phyloP scores from a whole-genome alignment of 2,329 filamentous ascomycete species.

The Cephalotrichum gorgonifer region DNA sequence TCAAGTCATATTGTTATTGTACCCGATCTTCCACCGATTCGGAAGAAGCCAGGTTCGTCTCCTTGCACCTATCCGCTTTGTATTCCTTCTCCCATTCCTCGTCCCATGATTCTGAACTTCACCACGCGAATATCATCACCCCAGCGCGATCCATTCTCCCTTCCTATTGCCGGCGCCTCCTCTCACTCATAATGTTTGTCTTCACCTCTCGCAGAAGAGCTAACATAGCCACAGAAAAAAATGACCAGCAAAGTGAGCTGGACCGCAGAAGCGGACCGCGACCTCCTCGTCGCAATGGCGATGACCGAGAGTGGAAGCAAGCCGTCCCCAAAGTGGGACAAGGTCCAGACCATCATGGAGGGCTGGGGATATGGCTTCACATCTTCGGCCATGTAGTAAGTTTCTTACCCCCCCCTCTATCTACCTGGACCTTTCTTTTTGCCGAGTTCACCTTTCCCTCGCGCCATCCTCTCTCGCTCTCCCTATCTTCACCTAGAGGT shows the following conservation, averaged over 20 bases:
- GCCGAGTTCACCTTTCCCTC: slow-evolving; percentile 2
- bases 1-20: too few relatives aligned
- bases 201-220: neutral
- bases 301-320: slow-evolving; percentile 18
- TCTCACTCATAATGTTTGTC: neutral
- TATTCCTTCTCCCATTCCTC: neutral
- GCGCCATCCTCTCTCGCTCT: slow-evolving; percentile 5
- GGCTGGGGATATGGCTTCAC: slow-evolving; percentile 23
- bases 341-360: slow-evolving; percentile 25
- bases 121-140: too few relatives aligned
- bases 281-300: slow-evolving; percentile 17
- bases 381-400: slow-evolving; percentile 26
- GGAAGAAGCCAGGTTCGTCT: too few relatives aligned
- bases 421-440: slow-evolving; percentile 5
- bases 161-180: neutral
- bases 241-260: neutral
- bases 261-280: neutral
- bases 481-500: neutral
- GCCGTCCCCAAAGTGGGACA: slow-evolving; percentile 19
- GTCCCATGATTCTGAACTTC: neutral
- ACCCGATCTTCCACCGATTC: too few relatives aligned
- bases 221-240: neutral
- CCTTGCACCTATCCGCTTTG: too few relatives aligned
- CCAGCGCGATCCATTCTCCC: too few relatives aligned
- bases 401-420: slow-evolving; percentile 29